Conservation (phyloP, 73 alveolate species). For the Uronychia setigera region DNA sequence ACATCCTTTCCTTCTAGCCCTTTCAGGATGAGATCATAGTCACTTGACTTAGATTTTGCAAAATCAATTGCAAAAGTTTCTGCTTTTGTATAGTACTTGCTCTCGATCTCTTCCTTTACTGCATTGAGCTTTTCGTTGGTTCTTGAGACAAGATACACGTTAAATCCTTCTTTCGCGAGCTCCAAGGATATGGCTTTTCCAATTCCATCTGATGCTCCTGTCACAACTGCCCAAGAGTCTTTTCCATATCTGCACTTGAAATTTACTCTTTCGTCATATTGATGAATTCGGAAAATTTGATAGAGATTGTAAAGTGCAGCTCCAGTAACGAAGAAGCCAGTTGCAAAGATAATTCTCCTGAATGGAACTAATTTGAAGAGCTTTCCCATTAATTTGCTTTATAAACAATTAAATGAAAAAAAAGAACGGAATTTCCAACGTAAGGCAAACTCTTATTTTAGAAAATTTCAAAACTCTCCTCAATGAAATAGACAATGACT, state of each 20-base stretch:
- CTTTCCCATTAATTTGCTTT: too few relatives aligned
- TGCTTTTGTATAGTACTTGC: slow-evolving; percentile 3
- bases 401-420: too few relatives aligned
- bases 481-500: too few relatives aligned
- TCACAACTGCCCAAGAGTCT: slow-evolving; percentile 72
- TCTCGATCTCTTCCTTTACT: slow-evolving; percentile 25
- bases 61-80: not conserved
- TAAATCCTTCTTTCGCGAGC: slow-evolving; percentile 65
- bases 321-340: not conserved
- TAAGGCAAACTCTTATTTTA: too few relatives aligned
- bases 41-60: not conserved
- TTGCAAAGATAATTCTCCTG: not conserved
- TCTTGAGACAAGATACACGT: slow-evolving; percentile 44
- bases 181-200: slow-evolving; percentile 74
- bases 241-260: slow-evolving; percentile 42
- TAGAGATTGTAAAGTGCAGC: not conserved
- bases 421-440: too few relatives aligned
- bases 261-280: not conserved
- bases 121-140: slow-evolving; percentile 6
- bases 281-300: not conserved
- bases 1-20: not conserved
- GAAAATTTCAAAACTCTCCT: too few relatives aligned
- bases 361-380: too few relatives aligned
- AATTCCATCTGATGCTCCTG: slow-evolving; percentile 90
- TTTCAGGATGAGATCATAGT: not conserved